Conservation (phyloP, 495 filamentous ascomycete species). For the Penicillium antarcticum region DNA sequence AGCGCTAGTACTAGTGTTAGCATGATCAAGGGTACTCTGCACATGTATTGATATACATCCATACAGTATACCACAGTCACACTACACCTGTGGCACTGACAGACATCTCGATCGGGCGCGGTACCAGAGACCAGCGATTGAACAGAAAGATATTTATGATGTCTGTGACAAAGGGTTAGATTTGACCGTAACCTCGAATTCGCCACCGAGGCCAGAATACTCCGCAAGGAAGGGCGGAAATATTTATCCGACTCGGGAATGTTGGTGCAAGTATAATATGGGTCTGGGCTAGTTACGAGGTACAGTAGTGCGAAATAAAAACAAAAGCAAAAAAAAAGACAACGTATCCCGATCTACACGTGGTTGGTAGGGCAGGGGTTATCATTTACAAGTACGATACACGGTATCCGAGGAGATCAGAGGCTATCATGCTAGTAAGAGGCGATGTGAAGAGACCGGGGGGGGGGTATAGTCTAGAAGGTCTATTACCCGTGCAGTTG, state of each 20-base stretch:
- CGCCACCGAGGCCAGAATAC: conserved; percentile 1
- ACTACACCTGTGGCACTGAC: conserved; percentile 1
- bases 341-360: background rate
- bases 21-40: too few species aligned
- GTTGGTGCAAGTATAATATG: too few species aligned
- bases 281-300: too few species aligned
- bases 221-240: too few species aligned
- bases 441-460: background rate
- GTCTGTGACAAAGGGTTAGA: conserved; percentile 15
- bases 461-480: background rate
- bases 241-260: too few species aligned
- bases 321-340: background rate
- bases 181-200: conserved; percentile 23
- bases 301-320: too few species aligned
- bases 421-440: background rate
- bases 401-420: background rate
- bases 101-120: conserved; percentile 2
- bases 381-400: background rate
- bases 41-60: too few species aligned
- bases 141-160: background rate
- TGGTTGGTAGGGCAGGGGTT: background rate
- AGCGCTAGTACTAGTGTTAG: too few species aligned
- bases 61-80: background rate
- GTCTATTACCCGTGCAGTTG: background rate
- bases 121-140: background rate